phyloP scores from a whole-genome alignment of 2,329 filamentous ascomycete species.

The Neonectria punicea region DNA sequence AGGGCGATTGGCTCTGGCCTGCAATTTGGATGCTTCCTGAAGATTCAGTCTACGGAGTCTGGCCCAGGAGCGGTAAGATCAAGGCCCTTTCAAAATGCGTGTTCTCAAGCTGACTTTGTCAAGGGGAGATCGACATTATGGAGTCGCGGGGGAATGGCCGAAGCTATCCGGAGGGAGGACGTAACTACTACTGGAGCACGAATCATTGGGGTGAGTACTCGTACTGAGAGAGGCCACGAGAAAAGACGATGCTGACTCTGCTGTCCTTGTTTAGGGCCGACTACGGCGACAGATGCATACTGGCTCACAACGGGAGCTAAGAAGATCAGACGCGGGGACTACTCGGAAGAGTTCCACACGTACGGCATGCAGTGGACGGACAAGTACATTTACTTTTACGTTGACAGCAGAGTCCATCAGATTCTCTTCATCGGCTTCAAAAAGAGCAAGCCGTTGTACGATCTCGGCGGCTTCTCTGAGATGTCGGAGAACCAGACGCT shows the following conservation, averaged over 20 bases:
- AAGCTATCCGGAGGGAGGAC: conserved; percentile 48
- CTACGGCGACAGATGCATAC: conserved; percentile 45
- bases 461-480: conserved; percentile 54
- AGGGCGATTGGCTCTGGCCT: conserved; percentile 87
- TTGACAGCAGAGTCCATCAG: conserved; percentile 56
- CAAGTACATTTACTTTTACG: conserved; percentile 64
- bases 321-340: conserved; percentile 47
- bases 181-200: conserved; percentile 55
- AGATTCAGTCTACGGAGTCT: conserved; percentile 75
- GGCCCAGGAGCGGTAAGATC: conserved; percentile 62
- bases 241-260: no score
- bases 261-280: conserved; percentile 31
- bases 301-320: conserved; percentile 48
- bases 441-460: conserved; percentile 49
- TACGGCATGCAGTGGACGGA: conserved; percentile 64
- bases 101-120: conserved; percentile 45
- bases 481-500: conserved; percentile 54
- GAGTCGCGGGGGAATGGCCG: conserved; percentile 80
- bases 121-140: conserved; percentile 84
- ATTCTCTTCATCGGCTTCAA: conserved; percentile 52
- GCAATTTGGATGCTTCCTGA: conserved; percentile 89
- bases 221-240: background rate
- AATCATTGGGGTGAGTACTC: conserved; percentile 57
- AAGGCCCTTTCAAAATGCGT: no score
- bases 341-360: conserved; percentile 57